phyloP scores from a whole-genome alignment of 805 yeast genomes.

The Monosporozyma solicola region DNA sequence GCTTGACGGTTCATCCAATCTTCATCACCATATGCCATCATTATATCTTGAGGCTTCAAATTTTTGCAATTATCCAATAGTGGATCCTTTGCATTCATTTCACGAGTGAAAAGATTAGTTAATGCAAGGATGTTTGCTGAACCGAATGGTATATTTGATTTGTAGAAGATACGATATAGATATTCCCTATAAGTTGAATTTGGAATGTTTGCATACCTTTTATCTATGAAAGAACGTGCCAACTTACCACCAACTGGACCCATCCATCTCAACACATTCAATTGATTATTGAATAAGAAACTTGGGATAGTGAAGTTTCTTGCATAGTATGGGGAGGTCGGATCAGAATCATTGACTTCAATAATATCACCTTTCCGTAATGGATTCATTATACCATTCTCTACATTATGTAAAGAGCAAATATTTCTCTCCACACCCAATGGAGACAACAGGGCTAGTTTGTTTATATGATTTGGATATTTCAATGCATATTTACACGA shows the following conservation, averaged over 20 bases:
- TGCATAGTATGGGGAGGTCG: conserved; percentile 33
- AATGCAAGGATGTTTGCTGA: conserved; percentile 19
- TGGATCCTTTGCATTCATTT: conserved; percentile 54
- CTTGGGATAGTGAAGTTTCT: conserved; percentile 26
- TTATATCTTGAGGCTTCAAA: conserved; percentile 31
- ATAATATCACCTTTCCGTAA: conserved; percentile 12
- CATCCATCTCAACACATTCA: conserved; percentile 40
- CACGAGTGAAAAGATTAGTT: conserved; percentile 23
- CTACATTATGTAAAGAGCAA: conserved; percentile 40
- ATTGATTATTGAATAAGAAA: conserved; percentile 30
- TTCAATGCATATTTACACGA: conserved; percentile 53
- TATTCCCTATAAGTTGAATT: conserved; percentile 21
- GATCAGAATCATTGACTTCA: conserved; percentile 31
- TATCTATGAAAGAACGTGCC: conserved; percentile 26
- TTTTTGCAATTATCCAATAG: conserved; percentile 45
- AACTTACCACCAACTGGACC: conserved; percentile 36
- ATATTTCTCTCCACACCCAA: conserved; percentile 70
- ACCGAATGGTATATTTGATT: conserved; percentile 9
- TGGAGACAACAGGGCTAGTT: conserved; percentile 59
- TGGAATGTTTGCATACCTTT: conserved; percentile 26
- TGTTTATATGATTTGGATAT: conserved; percentile 45
- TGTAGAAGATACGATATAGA: conserved; percentile 14
- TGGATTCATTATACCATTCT: background rate
- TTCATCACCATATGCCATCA: conserved; percentile 51
- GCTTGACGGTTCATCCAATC: conserved; percentile 67